Evolutionary conservation across 1,139 yeast genomes (phyloP).

Genomic region (Suhomyces wounanorum): DNA sequence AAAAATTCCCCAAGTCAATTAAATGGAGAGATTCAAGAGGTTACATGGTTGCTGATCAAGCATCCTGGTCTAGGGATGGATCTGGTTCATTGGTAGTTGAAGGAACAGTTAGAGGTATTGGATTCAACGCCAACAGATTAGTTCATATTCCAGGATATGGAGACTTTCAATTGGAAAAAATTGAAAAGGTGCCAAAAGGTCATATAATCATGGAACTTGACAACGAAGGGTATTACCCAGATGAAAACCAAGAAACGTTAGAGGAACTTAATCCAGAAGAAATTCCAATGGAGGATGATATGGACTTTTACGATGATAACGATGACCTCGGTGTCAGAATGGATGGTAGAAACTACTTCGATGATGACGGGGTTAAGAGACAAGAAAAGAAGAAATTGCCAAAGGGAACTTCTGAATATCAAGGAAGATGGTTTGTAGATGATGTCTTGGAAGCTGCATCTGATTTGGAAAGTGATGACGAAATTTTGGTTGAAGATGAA

Average conservation of each 20-base stretch:
- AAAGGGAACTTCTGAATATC: conserved; percentile 89
- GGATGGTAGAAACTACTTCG: conserved; percentile 69
- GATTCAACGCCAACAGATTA: conserved; percentile 73
- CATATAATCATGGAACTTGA: conserved; percentile 28
- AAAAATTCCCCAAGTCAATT: conserved; percentile 80
- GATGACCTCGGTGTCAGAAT: conserved; percentile 59
- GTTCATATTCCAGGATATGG: conserved; percentile 90
- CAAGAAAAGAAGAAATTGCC: conserved; percentile 55
- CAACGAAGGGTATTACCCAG: conserved; percentile 37
- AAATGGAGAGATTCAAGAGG: conserved; percentile 94
- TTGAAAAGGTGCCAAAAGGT: conserved; percentile 49
- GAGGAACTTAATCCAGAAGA: conserved; percentile 69
- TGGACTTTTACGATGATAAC: conserved; percentile 46
- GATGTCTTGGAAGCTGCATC: conserved; percentile 51
- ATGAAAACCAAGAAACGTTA: conserved; percentile 61
- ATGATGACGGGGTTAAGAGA: conserved; percentile 36
- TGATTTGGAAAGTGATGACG: conserved; percentile 55
- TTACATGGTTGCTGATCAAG: conserved; percentile 73
- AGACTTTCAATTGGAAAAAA: conserved; percentile 74
- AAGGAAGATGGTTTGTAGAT: conserved; percentile 86
- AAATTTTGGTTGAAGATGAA: conserved; percentile 30
- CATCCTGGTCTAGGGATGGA: conserved; percentile 46
- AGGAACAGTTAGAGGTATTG: conserved; percentile 86
- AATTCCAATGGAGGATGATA: conserved; percentile 49
- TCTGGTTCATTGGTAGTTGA: conserved; percentile 54